These are phyloP conservation scores for Hyaloperonospora arabidopsidis DNA, from an alignment of 352 stramenopile genomes.

Conservation along the genomic window DNA sequence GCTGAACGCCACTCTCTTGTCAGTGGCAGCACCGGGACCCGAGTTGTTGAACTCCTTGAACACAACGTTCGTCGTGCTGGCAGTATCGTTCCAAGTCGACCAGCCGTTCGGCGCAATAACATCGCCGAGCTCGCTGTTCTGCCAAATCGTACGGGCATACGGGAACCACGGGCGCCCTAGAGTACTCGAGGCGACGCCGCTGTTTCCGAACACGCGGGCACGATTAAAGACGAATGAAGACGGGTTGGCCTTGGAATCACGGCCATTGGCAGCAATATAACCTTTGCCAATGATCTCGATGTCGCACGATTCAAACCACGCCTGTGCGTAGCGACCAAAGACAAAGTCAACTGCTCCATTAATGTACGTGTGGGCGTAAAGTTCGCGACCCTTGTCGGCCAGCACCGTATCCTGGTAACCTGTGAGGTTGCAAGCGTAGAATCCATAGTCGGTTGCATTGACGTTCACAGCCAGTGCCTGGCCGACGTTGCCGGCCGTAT, in stretches of 20 bases:
- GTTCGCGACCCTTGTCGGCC: constrained; percentile 18
- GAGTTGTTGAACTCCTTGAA: constrained; percentile 11
- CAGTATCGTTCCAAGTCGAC: background rate
- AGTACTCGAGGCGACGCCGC: background rate
- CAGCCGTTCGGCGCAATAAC: constrained; percentile 1
- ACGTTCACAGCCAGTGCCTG: constrained; percentile 23
- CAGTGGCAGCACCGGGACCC: constrained; percentile 1
- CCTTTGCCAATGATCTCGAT: constrained; percentile 23
- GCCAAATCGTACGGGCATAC: background rate
- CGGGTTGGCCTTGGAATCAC: constrained; percentile 9
- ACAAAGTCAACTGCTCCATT: constrained; percentile 22
- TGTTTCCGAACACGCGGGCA: constrained; percentile 19
- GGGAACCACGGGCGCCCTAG: constrained; percentile 3
- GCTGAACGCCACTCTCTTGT: constrained; percentile 11
- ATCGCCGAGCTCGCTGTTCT: constrained; percentile 4
- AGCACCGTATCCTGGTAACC: constrained; percentile 20
- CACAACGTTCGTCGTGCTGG: constrained; percentile 1
- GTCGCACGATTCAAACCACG: constrained; percentile 24
- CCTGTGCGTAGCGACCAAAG: constrained; percentile 16
- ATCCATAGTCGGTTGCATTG: constrained; percentile 22
- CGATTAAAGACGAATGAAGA: constrained; percentile 21
- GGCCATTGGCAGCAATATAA: constrained; percentile 23
- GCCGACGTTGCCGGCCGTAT: constrained; percentile 19
- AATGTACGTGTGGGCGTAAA: constrained; percentile 22
- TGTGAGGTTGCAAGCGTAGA: constrained; percentile 23